Percentiles rank a stretch among this genome's conserved stretches.
These are phyloP conservation scores for Calonectria leucothoes DNA, from an alignment of 2,329 filamentous ascomycete species.

Conservation along the genomic window DNA sequence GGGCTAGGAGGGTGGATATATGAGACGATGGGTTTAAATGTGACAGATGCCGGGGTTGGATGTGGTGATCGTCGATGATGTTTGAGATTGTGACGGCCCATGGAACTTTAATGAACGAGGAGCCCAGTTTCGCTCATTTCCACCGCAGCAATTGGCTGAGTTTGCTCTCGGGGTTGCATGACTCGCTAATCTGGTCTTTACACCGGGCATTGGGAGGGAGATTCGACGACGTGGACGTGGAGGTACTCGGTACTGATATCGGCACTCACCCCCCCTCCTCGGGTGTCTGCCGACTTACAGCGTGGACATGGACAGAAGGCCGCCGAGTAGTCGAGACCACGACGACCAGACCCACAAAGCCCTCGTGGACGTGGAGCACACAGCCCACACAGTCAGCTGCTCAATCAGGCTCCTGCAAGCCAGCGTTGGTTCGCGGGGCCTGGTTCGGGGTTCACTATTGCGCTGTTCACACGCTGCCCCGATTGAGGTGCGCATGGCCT, in stretches of 20 bases:
- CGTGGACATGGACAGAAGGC: background rate
- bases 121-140: background rate
- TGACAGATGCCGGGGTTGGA: background rate
- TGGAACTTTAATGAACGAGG: constrained; percentile 8
- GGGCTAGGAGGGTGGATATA: background rate
- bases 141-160: background rate
- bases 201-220: background rate
- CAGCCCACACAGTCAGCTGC: constrained; percentile 9
- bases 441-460: constrained; percentile 10
- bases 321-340: constrained; percentile 1
- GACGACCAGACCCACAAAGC: constrained; percentile 6
- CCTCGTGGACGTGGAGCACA: constrained; percentile 19
- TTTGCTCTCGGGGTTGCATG: constrained; percentile 9
- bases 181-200: background rate
- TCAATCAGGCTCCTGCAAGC: constrained; percentile 2
- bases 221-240: background rate
- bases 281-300: background rate
- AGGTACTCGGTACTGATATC: background rate
- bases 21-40: background rate
- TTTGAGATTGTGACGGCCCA: constrained; percentile 10
- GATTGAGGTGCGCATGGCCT: constrained; percentile 14
- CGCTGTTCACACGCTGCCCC: background rate
- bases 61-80: constrained; percentile 18
- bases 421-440: constrained; percentile 15
- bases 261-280: constrained; percentile 5